Evolutionary conservation across 306 rosid genomes (phyloP).

Genomic region (Hippophae tibetana): DNA sequence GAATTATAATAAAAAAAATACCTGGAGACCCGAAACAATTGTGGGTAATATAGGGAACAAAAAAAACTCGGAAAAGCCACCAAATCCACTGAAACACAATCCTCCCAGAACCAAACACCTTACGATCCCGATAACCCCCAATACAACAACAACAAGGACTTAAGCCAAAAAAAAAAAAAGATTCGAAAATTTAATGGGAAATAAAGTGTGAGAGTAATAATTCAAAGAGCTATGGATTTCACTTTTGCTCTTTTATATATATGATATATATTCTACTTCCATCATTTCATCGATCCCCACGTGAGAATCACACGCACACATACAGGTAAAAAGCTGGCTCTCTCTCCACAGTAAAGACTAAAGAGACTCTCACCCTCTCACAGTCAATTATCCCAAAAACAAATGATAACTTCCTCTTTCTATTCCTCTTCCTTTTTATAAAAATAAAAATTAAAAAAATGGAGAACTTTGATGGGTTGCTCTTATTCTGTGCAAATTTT

Average conservation of each 20-base stretch:
- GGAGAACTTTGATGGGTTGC: slow-evolving; percentile 10
- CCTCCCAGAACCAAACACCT: slow-evolving; percentile 33
- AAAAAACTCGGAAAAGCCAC: slow-evolving; percentile 31
- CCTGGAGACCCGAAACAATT: slow-evolving; percentile 38
- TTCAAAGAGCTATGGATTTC: slow-evolving; percentile 20
- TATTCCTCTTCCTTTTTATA: slow-evolving; percentile 13
- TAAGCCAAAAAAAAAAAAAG: not conserved
- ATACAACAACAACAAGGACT: slow-evolving; percentile 10
- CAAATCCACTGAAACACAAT: slow-evolving; percentile 33
- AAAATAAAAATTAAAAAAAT: slow-evolving; percentile 1
- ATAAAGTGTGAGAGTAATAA: slow-evolving; percentile 2
- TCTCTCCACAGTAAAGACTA: slow-evolving; percentile 5
- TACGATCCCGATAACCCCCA: slow-evolving; percentile 37
- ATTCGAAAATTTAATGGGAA: slow-evolving; percentile 2
- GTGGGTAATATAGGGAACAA: slow-evolving; percentile 41
- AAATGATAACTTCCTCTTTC: slow-evolving; percentile 25
- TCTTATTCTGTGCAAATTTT: not conserved
- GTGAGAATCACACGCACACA: slow-evolving; percentile 36
- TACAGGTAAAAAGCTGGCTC: slow-evolving; percentile 2
- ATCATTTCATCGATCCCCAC: slow-evolving; percentile 40
- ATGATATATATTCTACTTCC: slow-evolving; percentile 35
- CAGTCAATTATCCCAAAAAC: not conserved
- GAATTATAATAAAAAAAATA: slow-evolving; percentile 8
- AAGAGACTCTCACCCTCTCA: not conserved
- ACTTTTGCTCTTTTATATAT: slow-evolving; percentile 20